These are phyloP conservation scores for Fraxinus quadrangulata DNA, from an alignment of 257 asterid genomes.

Conservation along the genomic window DNA sequence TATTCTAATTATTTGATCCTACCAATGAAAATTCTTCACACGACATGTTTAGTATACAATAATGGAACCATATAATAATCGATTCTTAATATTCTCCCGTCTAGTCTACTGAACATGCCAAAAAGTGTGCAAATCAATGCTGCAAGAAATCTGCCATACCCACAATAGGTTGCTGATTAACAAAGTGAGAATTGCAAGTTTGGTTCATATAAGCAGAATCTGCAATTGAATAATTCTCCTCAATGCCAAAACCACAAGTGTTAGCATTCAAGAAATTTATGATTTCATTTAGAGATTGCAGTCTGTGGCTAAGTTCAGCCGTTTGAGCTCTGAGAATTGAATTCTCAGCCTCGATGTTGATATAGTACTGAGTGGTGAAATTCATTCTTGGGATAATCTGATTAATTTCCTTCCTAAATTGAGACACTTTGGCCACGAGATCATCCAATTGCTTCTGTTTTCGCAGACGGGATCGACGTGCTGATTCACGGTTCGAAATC, in stretches of 20 bases:
- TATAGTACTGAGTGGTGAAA: slow-evolving; percentile 48
- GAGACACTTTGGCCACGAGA: slow-evolving; percentile 54
- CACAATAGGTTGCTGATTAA: slow-evolving; percentile 36
- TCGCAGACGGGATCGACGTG: slow-evolving; percentile 84
- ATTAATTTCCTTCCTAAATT: slow-evolving; percentile 55
- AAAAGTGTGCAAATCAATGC: slow-evolving; percentile 26
- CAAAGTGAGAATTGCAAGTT: slow-evolving; percentile 36
- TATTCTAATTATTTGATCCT: slow-evolving; percentile 13
- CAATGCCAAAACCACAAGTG: slow-evolving; percentile 21
- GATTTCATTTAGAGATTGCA: slow-evolving; percentile 68
- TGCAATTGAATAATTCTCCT: slow-evolving; percentile 8
- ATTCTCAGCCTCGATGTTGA: slow-evolving; percentile 73
- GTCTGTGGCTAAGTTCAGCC: slow-evolving; percentile 67
- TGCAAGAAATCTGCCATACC: slow-evolving; percentile 39
- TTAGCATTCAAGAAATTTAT: slow-evolving; percentile 29
- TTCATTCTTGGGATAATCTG: slow-evolving; percentile 54
- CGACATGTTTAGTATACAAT: neutral
- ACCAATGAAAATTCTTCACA: neutral
- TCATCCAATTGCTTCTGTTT: slow-evolving; percentile 88
- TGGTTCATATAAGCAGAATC: slow-evolving; percentile 26
- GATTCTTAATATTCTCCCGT: neutral
- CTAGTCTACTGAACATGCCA: neutral
- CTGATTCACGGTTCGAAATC: slow-evolving; percentile 96
- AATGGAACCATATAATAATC: neutral
- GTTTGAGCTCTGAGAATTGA: slow-evolving; percentile 77